Evolutionary conservation across 768 basidiomycete species (phyloP), one percentile per base, ranked within the genome.

Genomic region (Tricholoma furcatifolium): DNA sequence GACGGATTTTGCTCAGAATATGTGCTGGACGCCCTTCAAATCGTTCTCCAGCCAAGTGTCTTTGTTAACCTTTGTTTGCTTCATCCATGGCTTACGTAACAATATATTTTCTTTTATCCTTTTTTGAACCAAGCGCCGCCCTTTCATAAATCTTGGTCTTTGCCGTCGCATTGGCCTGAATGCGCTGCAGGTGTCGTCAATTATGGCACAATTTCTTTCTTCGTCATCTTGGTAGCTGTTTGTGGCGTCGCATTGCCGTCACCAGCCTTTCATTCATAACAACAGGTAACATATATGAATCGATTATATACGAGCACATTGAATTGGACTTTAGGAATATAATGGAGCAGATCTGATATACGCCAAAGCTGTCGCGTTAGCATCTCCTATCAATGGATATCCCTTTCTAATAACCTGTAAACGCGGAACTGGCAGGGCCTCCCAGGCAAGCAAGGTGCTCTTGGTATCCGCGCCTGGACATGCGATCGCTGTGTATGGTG

Each of bases 61-160:
- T 69, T 69, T 75, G 73, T 74, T 74, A 67, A 55, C 40, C 65
- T 67, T 73, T 74, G 72, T 74, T 74, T 74, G 71, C 65, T 52
- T 47, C 56, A 20, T 15, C 31, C 31, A n/a, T 34, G 39, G 43
- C 40, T 64, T 61, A 64, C 24, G 53, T 64, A 61, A 64, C 38
- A 55, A 15, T 21, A 20, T 23, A 12, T 42, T 41, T 44, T n/a
- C 36, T 23, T 15, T 27, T 7, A 27, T 27, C 4, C 27, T 4
- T 27, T n/a, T 27, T 27, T 27, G 27, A 27, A 27, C 27, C 3
- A 27, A 27, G 27, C 27, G 7, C 27, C 27, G 27, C 27, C 7
- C 27, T 4, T 27, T 27, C 27, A 27, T 4, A 27, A 27, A 27
- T 27, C 27, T 27, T 27, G 27, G 4, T 3, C 7, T 27, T 27